Evolutionary conservation across 1,284 basidiomycete species (phyloP).

Genomic region (Cerrena zonata): DNA sequence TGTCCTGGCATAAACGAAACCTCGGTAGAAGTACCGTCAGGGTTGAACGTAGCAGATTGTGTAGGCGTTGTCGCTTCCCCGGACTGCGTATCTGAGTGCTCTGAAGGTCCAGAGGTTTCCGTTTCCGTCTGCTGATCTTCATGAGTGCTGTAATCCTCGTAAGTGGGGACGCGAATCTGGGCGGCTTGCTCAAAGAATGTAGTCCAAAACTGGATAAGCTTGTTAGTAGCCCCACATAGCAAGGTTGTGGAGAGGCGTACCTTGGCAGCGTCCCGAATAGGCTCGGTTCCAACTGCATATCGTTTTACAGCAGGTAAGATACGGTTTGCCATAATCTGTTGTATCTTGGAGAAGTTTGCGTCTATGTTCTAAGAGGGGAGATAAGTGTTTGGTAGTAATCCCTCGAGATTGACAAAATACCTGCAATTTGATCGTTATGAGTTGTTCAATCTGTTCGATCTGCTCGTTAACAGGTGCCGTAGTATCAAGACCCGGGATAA

Average conservation of each 20-base stretch:
- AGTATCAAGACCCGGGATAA: conserved; percentile 72
- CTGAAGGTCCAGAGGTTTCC: conserved; percentile 19
- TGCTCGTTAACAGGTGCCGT: conserved; percentile 73
- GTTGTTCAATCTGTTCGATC: conserved; percentile 91
- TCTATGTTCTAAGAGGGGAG: conserved; percentile 70
- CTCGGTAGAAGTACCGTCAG: conserved; percentile 44
- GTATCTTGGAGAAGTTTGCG: conserved; percentile 86
- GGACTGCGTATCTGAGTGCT: background rate
- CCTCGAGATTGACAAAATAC: conserved; percentile 31
- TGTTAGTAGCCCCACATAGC: background rate
- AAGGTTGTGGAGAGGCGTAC: conserved; percentile 35
- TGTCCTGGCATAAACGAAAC: conserved; percentile 63
- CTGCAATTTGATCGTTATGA: conserved; percentile 85
- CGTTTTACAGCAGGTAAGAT: conserved; percentile 84
- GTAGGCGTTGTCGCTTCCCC: conserved; percentile 13
- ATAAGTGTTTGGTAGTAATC: too few species aligned
- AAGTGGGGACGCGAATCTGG: conserved; percentile 72
- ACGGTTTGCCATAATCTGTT: conserved; percentile 77
- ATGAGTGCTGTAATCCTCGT: conserved; percentile 57
- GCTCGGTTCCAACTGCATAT: conserved; percentile 80
- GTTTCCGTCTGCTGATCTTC: conserved; percentile 31
- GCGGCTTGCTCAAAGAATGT: conserved; percentile 91
- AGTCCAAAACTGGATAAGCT: conserved; percentile 75
- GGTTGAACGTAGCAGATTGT: conserved; percentile 24
- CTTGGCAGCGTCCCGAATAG: conserved; percentile 83